These are phyloP conservation scores for Calocybe gambosa DNA, from an alignment of 1,284 basidiomycete genomes.

Conservation along the genomic window DNA sequence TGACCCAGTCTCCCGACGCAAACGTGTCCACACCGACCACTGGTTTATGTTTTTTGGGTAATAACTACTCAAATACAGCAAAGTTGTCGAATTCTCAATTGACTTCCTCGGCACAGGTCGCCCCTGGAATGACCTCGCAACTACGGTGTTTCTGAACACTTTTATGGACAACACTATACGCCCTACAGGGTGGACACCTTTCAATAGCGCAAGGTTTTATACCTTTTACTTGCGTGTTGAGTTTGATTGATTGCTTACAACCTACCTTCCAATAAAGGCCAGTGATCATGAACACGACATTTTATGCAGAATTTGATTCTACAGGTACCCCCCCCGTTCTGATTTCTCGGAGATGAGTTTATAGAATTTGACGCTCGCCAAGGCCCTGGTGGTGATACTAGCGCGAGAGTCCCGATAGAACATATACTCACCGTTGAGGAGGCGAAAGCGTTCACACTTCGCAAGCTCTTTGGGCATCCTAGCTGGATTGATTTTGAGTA, in stretches of 20 bases:
- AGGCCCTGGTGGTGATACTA: slow-evolving; percentile 53
- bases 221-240: not conserved
- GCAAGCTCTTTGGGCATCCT: slow-evolving; percentile 45
- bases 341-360: not conserved
- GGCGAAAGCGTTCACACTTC: slow-evolving; percentile 38
- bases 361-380: slow-evolving; percentile 3
- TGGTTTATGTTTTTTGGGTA: slow-evolving; percentile 47
- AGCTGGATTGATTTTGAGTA: slow-evolving; percentile 53
- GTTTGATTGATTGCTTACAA: not conserved
- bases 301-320: slow-evolving; percentile 56
- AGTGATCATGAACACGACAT: slow-evolving; percentile 47
- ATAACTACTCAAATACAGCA: not conserved
- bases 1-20: slow-evolving; percentile 55
- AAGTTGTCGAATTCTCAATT: not conserved
- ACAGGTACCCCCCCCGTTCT: slow-evolving; percentile 34
- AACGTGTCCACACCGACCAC: slow-evolving; percentile 41
- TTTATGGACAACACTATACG: slow-evolving; percentile 57
- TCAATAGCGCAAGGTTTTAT: slow-evolving; percentile 36
- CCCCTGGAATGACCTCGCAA: slow-evolving; percentile 58
- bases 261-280: slow-evolving; percentile 25
- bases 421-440: slow-evolving; percentile 39
- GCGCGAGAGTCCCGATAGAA: slow-evolving; percentile 38
- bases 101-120: slow-evolving; percentile 32
- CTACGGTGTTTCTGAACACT: slow-evolving; percentile 45
- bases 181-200: slow-evolving; percentile 48